These are phyloP conservation scores for Fusarium transvaalense DNA, from an alignment of 2,329 filamentous ascomycete genomes.

Conservation along the genomic window DNA sequence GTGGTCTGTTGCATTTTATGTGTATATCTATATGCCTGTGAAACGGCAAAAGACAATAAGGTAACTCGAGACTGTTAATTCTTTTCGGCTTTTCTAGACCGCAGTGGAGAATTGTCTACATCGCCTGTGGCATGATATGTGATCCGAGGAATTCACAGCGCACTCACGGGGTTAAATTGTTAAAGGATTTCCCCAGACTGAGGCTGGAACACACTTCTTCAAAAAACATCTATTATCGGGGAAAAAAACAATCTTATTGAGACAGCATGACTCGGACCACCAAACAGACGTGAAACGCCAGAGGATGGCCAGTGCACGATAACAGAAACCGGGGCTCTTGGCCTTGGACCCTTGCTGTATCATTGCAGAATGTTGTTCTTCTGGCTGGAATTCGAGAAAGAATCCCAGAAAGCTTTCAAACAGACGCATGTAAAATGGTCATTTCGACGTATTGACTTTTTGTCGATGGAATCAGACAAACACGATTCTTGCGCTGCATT, in stretches of 20 bases:
- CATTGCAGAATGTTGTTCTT: conserved; percentile 13
- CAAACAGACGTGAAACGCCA: conserved; percentile 25
- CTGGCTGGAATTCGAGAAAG: background rate
- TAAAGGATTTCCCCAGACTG: conserved; percentile 47
- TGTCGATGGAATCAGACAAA: background rate
- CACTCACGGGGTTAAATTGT: conserved; percentile 24
- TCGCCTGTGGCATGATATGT: conserved; percentile 32
- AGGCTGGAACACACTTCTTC: conserved; percentile 30
- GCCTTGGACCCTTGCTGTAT: conserved; percentile 27
- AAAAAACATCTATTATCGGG: conserved; percentile 37
- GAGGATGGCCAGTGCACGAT: conserved; percentile 42
- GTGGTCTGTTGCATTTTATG: background rate
- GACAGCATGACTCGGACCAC: conserved; percentile 40
- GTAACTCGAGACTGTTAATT: conserved; percentile 17
- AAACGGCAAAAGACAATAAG: conserved; percentile 11
- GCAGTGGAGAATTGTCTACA: conserved; percentile 23
- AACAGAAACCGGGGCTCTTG: conserved; percentile 30
- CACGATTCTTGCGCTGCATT: conserved; percentile 3
- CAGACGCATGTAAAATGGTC: background rate
- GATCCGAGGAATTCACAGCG: conserved; percentile 31
- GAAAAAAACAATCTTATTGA: conserved; percentile 31
- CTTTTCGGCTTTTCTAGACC: conserved; percentile 14
- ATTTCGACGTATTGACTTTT: background rate
- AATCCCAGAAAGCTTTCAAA: background rate
- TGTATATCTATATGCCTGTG: background rate